Evolutionary conservation across 306 rosid genomes (phyloP), one percentile per base, ranked within the genome.

Genomic region (Castanea crenata): DNA sequence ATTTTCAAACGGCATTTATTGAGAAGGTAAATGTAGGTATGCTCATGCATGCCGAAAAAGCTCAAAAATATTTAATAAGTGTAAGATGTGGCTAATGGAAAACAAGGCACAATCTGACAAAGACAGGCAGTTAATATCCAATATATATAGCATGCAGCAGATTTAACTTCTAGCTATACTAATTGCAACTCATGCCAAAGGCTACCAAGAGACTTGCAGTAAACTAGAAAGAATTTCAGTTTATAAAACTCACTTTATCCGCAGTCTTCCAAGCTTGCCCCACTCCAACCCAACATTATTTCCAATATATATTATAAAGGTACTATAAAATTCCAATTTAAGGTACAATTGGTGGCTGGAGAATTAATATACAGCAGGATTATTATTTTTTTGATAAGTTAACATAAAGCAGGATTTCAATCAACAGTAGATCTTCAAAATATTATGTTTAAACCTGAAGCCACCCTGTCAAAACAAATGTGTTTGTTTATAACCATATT

Each of bases 21-120:
- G 68, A 67, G 65, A 62, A 63, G 46, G 49, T 61, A 55, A 74
- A 54, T 54, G 49, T 51, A 55, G 41, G 80, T 31, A 75, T 71
- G 54, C 74, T 34, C 32, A 65, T 18, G 51, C 32, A 79, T 59
- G 63, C 57, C 52, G 55, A 74, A 31, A 54, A n/a, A 59, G 51
- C 55, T 12, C 27, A 41, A 67, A 62, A 55, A 71, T 38, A 71
- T 69, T 14, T 14, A 56, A 27, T 25, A 27, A 67, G 34, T 7
- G 10, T 27, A 63, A 27, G 38, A 63, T 49, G 5, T 3, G 54
- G 54, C 11, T 10, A 49, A 49, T 49, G 54, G 54, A 49, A 49
- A 49, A 13, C 54, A 16, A 49, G 16, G 54, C 54, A 49, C 5
- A 49, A 10, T 49, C 54, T 49, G 54, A 63, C 32, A 59, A 11